A percentile compares a stretch with the other conserved stretches of the same genome.
These are phyloP conservation scores for Phialophora verrucosa DNA, from an alignment of 2,329 filamentous ascomycete species.

Conservation along the genomic window DNA sequence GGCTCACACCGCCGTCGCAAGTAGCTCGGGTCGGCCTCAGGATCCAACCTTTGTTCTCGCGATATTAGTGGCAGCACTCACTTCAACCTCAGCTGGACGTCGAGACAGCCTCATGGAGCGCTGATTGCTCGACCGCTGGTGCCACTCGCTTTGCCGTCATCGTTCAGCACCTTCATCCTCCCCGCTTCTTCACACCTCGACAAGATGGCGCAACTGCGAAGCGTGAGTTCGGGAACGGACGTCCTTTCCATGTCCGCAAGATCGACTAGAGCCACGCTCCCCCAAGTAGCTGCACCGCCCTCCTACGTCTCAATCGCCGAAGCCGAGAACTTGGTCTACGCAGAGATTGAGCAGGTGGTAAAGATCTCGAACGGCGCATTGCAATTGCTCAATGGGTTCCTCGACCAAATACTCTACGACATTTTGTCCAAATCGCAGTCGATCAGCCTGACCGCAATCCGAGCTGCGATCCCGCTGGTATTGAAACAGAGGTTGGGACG, in stretches of 20 bases:
- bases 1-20: background rate
- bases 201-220: slow-evolving; percentile 33
- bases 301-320: slow-evolving; percentile 87
- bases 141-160: background rate
- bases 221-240: slow-evolving; percentile 40
- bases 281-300: slow-evolving; percentile 67
- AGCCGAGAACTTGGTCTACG: slow-evolving; percentile 88
- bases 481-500: slow-evolving; percentile 87
- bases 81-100: slow-evolving; percentile 9
- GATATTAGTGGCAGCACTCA: background rate
- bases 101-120: slow-evolving; percentile 19
- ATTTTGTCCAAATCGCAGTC: slow-evolving; percentile 82
- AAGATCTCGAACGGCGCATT: slow-evolving; percentile 75
- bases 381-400: slow-evolving; percentile 82
- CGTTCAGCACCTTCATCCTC: background rate
- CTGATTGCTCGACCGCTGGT: slow-evolving; percentile 10
- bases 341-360: slow-evolving; percentile 80
- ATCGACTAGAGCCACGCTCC: slow-evolving; percentile 30
- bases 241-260: slow-evolving; percentile 36
- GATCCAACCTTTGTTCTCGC: background rate
- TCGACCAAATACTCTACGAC: slow-evolving; percentile 91
- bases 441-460: slow-evolving; percentile 74
- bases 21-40: background rate
- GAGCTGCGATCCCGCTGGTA: slow-evolving; percentile 82
- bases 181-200: slow-evolving; percentile 23